These are phyloP conservation scores for Bryoerythrophyllum caledonicum DNA, from an alignment of 225 moss, liverwort and hornwort genomes.

Conservation along the genomic window DNA sequence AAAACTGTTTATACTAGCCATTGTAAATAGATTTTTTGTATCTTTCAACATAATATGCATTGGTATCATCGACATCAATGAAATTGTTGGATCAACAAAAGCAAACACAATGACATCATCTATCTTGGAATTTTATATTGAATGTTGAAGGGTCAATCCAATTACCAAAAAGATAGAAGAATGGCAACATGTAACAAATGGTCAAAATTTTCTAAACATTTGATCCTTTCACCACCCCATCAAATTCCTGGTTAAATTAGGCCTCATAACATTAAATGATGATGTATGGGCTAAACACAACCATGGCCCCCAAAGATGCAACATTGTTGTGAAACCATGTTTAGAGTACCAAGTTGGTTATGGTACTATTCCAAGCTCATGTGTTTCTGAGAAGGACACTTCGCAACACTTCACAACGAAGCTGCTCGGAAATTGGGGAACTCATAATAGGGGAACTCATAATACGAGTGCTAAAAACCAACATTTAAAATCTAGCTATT, in stretches of 20 bases:
- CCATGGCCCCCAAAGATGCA: neutral
- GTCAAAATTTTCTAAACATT: no score
- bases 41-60: neutral
- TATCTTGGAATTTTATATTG: no score
- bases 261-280: neutral
- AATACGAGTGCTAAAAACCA: neutral
- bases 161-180: no score
- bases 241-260: neutral
- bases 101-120: neutral
- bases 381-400: neutral
- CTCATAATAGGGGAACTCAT: neutral
- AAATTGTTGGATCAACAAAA: no score
- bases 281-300: neutral
- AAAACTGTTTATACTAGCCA: neutral
- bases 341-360: neutral
- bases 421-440: neutral
- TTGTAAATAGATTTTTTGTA: neutral
- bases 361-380: neutral
- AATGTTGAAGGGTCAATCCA: no score
- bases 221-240: neutral
- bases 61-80: accelerated
- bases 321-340: neutral
- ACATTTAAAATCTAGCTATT: neutral
- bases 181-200: no score
- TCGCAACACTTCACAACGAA: no score